Evolutionary conservation across 495 filamentous ascomycete species (phyloP).

Genomic region (Aspergillus egyptiacus): DNA sequence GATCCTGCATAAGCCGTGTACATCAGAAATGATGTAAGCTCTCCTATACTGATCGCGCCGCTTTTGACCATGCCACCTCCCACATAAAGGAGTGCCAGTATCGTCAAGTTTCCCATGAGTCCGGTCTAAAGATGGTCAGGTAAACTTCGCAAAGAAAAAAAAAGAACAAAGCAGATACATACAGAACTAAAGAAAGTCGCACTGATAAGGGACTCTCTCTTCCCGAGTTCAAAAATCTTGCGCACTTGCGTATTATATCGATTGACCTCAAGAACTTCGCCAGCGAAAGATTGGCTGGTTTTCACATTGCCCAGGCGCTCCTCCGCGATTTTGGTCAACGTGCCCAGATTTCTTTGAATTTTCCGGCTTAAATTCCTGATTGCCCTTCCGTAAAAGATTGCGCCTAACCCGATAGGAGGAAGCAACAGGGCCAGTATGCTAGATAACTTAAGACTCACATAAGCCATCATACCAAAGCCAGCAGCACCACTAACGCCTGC

Average conservation of each 20-base stretch:
- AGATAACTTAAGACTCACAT: conserved; percentile 86
- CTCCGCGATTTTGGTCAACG: conserved; percentile 92
- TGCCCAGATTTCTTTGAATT: conserved; percentile 88
- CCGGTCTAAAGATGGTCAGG: conserved; percentile 52
- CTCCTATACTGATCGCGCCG: conserved; percentile 81
- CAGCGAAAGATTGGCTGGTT: conserved; percentile 92
- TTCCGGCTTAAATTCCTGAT: conserved; percentile 82
- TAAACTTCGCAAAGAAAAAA: background rate
- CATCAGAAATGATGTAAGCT: conserved; percentile 97
- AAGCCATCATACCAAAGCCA: conserved; percentile 86
- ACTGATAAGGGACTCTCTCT: conserved; percentile 75
- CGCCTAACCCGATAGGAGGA: conserved; percentile 84
- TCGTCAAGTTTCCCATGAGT: conserved; percentile 91
- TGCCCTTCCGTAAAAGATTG: conserved; percentile 82
- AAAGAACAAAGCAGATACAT: conserved; percentile 20
- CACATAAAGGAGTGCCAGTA: conserved; percentile 84
- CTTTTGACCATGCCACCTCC: conserved; percentile 84
- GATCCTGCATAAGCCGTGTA: conserved; percentile 91
- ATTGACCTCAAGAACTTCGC: conserved; percentile 80
- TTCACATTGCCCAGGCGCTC: conserved; percentile 92
- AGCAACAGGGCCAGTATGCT: conserved; percentile 79
- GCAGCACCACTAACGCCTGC: conserved; percentile 81
- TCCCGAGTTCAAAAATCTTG: conserved; percentile 85
- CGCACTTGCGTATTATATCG: conserved; percentile 89
- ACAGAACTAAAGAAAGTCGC: conserved; percentile 84